Percentiles rank a stretch among this genome's conserved stretches.
phyloP scores from a whole-genome alignment of 495 filamentous ascomycete species.

The Darksidea phi region DNA sequence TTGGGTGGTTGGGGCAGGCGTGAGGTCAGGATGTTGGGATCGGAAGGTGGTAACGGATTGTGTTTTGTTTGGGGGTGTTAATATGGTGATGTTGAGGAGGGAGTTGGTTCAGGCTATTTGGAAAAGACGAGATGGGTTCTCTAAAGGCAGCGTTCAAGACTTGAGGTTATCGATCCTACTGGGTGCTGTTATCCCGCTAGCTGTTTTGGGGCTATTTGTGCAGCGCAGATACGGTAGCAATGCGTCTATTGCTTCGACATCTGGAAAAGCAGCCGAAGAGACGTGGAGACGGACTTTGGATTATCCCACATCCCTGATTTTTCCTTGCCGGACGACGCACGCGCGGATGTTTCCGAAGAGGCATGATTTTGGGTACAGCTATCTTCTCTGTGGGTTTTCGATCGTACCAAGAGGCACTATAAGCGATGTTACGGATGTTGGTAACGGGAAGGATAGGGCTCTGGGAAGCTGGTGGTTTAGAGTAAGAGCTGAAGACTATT shows the following conservation, averaged over 20 bases:
- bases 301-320: conserved; percentile 35
- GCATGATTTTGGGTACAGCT: conserved; percentile 65
- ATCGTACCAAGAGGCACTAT: conserved; percentile 58
- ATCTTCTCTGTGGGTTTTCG: conserved; percentile 65
- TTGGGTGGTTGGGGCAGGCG: background rate
- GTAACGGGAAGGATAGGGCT: conserved; percentile 21
- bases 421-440: conserved; percentile 33
- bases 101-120: background rate
- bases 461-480: conserved; percentile 50
- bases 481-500: conserved; percentile 59
- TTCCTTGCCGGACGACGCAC: conserved; percentile 63
- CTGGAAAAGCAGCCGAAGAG: background rate
- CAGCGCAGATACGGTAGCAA: background rate
- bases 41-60: conserved; percentile 5
- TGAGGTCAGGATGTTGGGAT: background rate
- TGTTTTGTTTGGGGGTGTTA: background rate
- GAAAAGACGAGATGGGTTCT: background rate
- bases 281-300: background rate
- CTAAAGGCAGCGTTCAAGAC: background rate
- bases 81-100: background rate
- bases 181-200: background rate
- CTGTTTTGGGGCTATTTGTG: background rate
- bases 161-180: background rate
- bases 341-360: conserved; percentile 60
- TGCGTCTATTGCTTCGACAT: background rate